Base-by-base conservation (phyloP, 2,329 filamentous ascomycete genomes). In the Xylaria sp. region DNA sequence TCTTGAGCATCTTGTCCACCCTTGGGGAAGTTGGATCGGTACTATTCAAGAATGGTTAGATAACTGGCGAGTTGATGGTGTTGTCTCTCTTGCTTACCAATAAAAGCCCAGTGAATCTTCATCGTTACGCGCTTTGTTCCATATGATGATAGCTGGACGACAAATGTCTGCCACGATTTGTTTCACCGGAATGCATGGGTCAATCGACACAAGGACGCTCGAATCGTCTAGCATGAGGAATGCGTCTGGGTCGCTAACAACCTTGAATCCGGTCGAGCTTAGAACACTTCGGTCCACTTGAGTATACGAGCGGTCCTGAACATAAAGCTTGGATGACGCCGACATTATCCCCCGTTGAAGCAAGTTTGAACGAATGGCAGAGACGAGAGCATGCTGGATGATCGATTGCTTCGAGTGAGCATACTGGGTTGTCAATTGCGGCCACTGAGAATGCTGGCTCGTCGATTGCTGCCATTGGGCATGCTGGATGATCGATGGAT, bases 101-200 rank as follows among this genome's bases (percentile, higher is more conserved):
- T 46, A 46, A 15, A 18, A n/a, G 15, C 5, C 41, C 15, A n/a
- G 18, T 13, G 10, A 39, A 1, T 39, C 31, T n/a, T 37, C 9
- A 23, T 39, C 13, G 18, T 25, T 5, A 3, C 12, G 7, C 1
- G 18, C 15, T 31, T 18, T 52, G 13, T 25, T 13, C 60, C 51
- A 55, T 44, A 63, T 63, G 7, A 63, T 48, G 41, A 63, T 46
- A 34, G 31, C 58, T 4, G 46, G 58, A 25, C 46, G 34, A 31
- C 55, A 57, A 28, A 57, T 57, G 18, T 57, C 55, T 57, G 4
- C 55, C 7, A 57, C 37, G 9, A 57, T 57, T 18, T 57, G 20
- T 28, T 44, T 57, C 12, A 57, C 37, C 20, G 20, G 55, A 13
- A 57, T 44, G 25, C 28, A 13, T 20, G 37, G 34, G 23, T 7